A percentile compares a stretch with the other conserved stretches of the same genome.
These are phyloP conservation scores for Phialophora tarda DNA, from an alignment of 2,329 filamentous ascomycete genomes.

Conservation along the genomic window DNA sequence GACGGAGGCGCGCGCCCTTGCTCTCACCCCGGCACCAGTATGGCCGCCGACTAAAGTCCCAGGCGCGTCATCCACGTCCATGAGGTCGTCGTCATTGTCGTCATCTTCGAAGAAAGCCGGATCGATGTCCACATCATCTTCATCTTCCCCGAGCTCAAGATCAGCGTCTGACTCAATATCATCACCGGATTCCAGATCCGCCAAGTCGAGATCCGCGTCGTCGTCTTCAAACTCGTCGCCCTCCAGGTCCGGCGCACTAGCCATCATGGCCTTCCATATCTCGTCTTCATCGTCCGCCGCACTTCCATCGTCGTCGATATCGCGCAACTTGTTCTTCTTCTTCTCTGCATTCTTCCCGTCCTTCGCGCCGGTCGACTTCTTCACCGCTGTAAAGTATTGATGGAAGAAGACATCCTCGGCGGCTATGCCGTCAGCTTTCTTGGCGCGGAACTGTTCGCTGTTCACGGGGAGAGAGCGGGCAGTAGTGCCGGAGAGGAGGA, in stretches of 20 bases:
- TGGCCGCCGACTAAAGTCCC: not conserved
- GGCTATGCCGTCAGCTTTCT: conserved; percentile 83
- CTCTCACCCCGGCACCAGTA: not conserved
- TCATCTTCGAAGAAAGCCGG: conserved; percentile 49
- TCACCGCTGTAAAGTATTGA: conserved; percentile 83
- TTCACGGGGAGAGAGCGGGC: conserved; percentile 70
- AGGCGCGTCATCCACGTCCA: conserved; percentile 52
- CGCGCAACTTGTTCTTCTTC: conserved; percentile 60
- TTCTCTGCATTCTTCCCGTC: conserved; percentile 50
- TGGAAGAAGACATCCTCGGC: conserved; percentile 98
- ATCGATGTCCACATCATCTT: conserved; percentile 44
- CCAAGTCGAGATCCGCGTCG: conserved; percentile 62
- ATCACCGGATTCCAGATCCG: conserved; percentile 59
- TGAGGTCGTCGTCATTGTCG: conserved; percentile 63
- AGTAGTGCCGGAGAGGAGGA: conserved; percentile 66
- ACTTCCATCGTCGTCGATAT: conserved; percentile 66
- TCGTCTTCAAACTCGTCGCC: conserved; percentile 59
- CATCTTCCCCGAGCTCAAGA: conserved; percentile 49
- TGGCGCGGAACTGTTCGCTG: conserved; percentile 86
- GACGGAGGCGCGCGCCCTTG: conserved; percentile 28
- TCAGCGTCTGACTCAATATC: conserved; percentile 52
- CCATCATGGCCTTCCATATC: conserved; percentile 89
- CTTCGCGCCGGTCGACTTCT: conserved; percentile 62
- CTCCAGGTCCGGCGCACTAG: conserved; percentile 77
- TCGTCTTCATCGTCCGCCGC: conserved; percentile 73